Percentiles rank a stretch among this genome's conserved stretches.
phyloP scores from a whole-genome alignment of 306 rosid species.

The Potentilla sterilis region DNA sequence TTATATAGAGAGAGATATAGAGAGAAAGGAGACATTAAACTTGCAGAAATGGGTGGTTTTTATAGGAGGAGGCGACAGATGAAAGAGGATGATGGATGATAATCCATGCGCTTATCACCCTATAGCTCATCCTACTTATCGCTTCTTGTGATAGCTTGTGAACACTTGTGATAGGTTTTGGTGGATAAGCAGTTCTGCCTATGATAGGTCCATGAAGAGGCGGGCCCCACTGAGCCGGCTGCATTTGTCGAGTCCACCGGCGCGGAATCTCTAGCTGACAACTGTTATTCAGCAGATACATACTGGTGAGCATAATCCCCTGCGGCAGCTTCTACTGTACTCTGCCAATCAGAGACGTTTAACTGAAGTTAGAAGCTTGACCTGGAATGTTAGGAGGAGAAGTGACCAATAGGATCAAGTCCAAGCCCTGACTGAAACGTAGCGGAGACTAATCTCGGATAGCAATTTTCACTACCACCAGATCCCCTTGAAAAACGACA shows the following conservation, averaged over 20 bases:
- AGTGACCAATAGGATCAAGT: background rate
- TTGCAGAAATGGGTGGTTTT: constrained; percentile 67
- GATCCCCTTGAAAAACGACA: constrained; percentile 66
- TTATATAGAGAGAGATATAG: background rate
- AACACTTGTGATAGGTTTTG: background rate
- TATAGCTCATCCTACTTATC: background rate
- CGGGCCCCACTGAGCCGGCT: constrained; percentile 86
- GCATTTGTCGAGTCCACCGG: constrained; percentile 62
- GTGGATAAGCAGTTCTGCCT: fast-evolving
- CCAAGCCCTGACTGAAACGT: constrained; percentile 12
- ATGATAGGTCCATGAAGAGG: constrained; percentile 22
- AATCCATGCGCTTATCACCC: fast-evolving
- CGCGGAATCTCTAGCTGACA: constrained; percentile 85
- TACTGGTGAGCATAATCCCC: background rate
- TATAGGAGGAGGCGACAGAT: constrained; percentile 59
- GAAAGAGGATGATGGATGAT: constrained; percentile 53
- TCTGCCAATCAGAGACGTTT: background rate
- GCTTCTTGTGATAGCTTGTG: background rate
- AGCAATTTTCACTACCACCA: constrained; percentile 42
- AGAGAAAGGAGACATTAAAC: constrained; percentile 40
- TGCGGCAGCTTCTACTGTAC: background rate
- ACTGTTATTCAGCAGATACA: constrained; percentile 51
- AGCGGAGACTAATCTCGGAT: constrained; percentile 28
- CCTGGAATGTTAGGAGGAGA: background rate
- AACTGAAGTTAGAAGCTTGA: background rate